These are phyloP conservation scores for Phyllostachys edulis DNA, from an alignment of 176 grass and related monocot genomes.

Conservation along the genomic window DNA sequence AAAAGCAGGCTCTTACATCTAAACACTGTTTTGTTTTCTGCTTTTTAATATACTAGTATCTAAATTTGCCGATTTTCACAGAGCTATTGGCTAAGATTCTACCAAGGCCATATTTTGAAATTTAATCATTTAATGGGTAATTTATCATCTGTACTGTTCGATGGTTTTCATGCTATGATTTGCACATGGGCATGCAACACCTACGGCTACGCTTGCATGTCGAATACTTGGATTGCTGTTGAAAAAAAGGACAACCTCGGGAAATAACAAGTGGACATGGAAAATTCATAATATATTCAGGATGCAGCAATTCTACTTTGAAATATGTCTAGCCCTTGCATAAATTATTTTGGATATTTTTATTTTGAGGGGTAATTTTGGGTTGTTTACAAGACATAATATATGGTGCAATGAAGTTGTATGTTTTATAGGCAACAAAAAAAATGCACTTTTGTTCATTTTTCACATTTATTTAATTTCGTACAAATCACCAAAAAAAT, in stretches of 20 bases:
- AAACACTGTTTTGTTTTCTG: not conserved
- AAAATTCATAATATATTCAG: not conserved
- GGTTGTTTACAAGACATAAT: no score
- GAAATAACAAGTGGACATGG: not conserved
- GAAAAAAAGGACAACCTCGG: not conserved
- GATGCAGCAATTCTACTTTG: not conserved
- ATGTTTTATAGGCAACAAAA: no score
- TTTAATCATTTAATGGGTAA: not conserved
- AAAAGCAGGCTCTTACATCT: not conserved
- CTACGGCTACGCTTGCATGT: not conserved
- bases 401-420: no score
- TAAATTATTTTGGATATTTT: not conserved
- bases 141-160: not conserved
- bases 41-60: not conserved
- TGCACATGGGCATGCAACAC: not conserved
- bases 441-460: not conserved
- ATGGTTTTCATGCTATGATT: not conserved
- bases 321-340: not conserved
- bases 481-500: not conserved
- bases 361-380: not conserved
- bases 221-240: not conserved
- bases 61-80: not conserved
- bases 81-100: not conserved
- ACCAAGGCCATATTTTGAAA: not conserved
- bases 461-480: not conserved